phyloP scores from a whole-genome alignment of 2,329 filamentous ascomycete species.

The Beauveria bassiana region DNA sequence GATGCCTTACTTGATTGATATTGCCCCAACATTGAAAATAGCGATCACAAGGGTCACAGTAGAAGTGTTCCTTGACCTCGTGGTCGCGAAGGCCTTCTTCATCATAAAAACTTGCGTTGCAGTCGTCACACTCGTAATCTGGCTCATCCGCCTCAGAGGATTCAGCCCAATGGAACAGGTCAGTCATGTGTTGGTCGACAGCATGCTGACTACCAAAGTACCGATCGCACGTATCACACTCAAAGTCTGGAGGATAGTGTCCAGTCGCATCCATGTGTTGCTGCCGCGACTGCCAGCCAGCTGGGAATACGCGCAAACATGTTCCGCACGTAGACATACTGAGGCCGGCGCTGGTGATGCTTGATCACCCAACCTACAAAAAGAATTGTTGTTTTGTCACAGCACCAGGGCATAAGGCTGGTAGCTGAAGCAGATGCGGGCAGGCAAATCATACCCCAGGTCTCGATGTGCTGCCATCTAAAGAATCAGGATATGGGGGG shows the following conservation, averaged over 20 bases:
- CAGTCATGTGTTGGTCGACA: not conserved
- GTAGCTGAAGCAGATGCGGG: not conserved
- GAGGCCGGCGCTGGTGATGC: no score
- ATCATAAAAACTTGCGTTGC: not conserved
- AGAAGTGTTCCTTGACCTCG: not conserved
- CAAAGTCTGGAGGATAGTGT: constrained; percentile 13
- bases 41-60: not conserved
- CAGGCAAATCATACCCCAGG: not conserved
- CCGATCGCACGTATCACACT: not conserved
- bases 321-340: not conserved
- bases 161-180: not conserved
- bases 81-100: not conserved
- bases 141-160: not conserved
- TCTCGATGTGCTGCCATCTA: not conserved
- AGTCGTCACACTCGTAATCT: not conserved
- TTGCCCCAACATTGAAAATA: not conserved
- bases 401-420: not conserved
- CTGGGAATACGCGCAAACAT: not conserved
- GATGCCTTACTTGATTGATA: not conserved
- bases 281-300: constrained; percentile 12
- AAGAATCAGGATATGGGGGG: not conserved
- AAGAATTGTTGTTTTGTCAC: not conserved
- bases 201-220: not conserved
- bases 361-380: no score
- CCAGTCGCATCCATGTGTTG: constrained; percentile 8